Percentiles rank a stretch among this genome's conserved stretches.
phyloP scores from a whole-genome alignment of 345 rosid species.

The Salix udensis region DNA sequence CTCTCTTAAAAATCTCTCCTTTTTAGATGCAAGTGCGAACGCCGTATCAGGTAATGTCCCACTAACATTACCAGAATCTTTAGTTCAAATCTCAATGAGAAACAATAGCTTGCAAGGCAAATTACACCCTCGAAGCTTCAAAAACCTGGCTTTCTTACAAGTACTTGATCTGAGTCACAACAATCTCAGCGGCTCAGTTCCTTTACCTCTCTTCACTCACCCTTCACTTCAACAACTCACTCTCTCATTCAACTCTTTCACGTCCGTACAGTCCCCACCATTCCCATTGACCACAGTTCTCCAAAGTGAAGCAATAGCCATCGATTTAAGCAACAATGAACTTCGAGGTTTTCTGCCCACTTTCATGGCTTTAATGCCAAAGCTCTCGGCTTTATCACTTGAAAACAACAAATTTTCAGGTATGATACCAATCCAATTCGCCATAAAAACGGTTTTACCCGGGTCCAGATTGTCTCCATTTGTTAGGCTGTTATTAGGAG shows the following conservation, averaged over 20 bases:
- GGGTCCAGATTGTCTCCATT: slow-evolving; percentile 50
- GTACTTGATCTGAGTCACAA: slow-evolving; percentile 73
- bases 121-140: slow-evolving; percentile 41
- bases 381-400: slow-evolving; percentile 39
- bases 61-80: slow-evolving; percentile 39
- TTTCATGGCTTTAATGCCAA: slow-evolving; percentile 39
- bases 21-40: slow-evolving; percentile 68
- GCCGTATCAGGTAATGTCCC: slow-evolving; percentile 61
- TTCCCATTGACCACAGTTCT: background rate
- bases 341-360: slow-evolving; percentile 32
- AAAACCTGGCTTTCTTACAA: slow-evolving; percentile 34
- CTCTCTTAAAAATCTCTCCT: slow-evolving; percentile 48
- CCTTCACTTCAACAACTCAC: slow-evolving; percentile 76
- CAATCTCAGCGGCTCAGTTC: slow-evolving; percentile 49
- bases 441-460: slow-evolving; percentile 33
- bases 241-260: slow-evolving; percentile 63
- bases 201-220: slow-evolving; percentile 50
- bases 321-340: slow-evolving; percentile 39
- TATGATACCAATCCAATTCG: slow-evolving; percentile 41
- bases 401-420: slow-evolving; percentile 43
- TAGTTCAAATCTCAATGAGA: slow-evolving; percentile 68
- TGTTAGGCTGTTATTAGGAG: slow-evolving; percentile 71
- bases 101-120: slow-evolving; percentile 57
- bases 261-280: slow-evolving; percentile 49
- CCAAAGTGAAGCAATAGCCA: slow-evolving; percentile 49